Conservation (phyloP, 108 stramenopile species). For the Cyclotella kingstonii region DNA sequence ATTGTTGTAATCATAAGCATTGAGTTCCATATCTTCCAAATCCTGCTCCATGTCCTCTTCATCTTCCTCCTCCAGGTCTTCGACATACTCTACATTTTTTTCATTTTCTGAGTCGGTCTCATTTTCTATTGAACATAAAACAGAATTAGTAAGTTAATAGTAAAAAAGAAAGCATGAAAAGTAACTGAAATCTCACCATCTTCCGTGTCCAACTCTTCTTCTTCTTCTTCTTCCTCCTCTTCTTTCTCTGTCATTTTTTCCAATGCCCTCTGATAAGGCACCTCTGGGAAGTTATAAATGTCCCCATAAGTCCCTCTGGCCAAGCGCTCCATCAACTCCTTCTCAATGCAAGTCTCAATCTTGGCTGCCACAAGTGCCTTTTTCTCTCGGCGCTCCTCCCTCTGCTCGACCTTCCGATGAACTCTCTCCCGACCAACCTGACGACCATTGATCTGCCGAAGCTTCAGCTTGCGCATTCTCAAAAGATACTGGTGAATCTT, state of each 20-base stretch:
- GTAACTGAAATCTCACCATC: constrained; percentile 11
- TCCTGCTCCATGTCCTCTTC: constrained; percentile 70
- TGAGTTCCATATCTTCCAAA: constrained; percentile 77
- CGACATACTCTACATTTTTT: constrained; percentile 70
- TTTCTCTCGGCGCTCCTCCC: constrained; percentile 88
- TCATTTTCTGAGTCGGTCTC: constrained; percentile 53
- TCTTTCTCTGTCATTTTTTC: constrained; percentile 67
- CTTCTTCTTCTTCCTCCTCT: constrained; percentile 59
- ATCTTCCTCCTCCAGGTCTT: constrained; percentile 81
- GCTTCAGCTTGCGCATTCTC: constrained; percentile 93
- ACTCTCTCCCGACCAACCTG: constrained; percentile 78
- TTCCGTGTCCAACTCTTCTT: constrained; percentile 37
- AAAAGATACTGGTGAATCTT: constrained; percentile 98
- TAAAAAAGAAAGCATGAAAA: not conserved
- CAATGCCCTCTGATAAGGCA: constrained; percentile 78
- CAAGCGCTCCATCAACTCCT: constrained; percentile 92
- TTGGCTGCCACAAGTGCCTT: constrained; percentile 94
- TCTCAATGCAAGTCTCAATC: constrained; percentile 88
- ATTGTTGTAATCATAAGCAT: constrained; percentile 57
- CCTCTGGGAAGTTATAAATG: constrained; percentile 96
- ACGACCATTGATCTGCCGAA: constrained; percentile 73
- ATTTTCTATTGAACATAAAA: constrained; percentile 13
- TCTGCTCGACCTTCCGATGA: constrained; percentile 87
- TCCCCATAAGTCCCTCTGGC: constrained; percentile 96
- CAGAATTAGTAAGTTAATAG: not conserved